Base-by-base conservation (phyloP, 164 flowering plant genomes). In the Sedum album region DNA sequence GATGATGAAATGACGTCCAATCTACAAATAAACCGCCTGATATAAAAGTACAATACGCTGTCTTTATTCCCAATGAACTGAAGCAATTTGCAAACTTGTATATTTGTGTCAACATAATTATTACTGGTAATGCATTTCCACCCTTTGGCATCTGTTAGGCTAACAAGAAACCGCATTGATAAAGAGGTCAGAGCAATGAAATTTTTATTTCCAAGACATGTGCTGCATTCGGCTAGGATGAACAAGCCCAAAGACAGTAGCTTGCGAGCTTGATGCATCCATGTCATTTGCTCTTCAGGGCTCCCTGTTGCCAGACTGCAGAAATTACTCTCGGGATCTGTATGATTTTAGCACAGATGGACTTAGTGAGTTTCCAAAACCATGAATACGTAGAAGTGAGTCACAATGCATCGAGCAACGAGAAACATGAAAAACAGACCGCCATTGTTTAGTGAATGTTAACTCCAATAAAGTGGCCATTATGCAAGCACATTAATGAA, bases 201-300 rank as follows among this genome's bases (percentile, higher is more conserved):
- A 51, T 82, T 84, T 73, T 77, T 75, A 62, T 68, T 67, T 63
- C 66, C 69, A 66, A 66, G 71, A 75, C 44, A 70, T 38, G 72
- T 49, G 65, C 82, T 79, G 78, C 79, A 87, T 67, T 85, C 80
- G 30, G 84, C 55, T 67, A 95, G 87, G 68, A 89, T 70, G 68
- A 76, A 81, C 25, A 82, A 76, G 82, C 94, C 86, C 21, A 95
- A 61, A 49, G 84, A 83, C 68, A 89, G 71, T 71, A 95, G 71
- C 82, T 84, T 90, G 75, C 73, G 71, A 35, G 91, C 30, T 78
- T 95, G 97, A 76, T 77, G 81, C 71, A 62, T 73, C 97, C 97
- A 95, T 67, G 73, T 79, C 67, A 66, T 81, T 77, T 84, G 84
- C 76, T 91, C 97, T 77, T 84, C 88, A 46, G 39, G 67, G 31